Conservation (phyloP, 805 yeast genomes). For the Yueomyces sp. region DNA sequence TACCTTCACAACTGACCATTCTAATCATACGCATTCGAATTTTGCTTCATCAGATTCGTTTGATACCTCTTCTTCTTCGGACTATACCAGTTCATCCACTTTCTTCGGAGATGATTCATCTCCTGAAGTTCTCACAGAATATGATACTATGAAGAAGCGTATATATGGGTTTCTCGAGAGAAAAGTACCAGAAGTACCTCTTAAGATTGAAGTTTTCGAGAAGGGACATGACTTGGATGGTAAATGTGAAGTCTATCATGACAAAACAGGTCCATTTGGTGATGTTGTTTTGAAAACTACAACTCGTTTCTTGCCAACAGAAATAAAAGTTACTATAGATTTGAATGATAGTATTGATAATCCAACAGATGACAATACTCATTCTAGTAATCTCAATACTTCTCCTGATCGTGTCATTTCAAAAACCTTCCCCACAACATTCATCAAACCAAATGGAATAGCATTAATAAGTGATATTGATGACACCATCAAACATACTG, state of each 20-base stretch:
- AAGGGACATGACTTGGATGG: neutral
- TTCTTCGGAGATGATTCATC: neutral
- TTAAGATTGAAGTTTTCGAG: constrained; percentile 39
- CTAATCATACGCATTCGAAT: neutral
- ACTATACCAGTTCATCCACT: neutral
- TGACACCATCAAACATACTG: constrained; percentile 85
- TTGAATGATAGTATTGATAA: constrained; percentile 7
- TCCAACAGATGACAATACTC: neutral
- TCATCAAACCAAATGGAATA: constrained; percentile 31
- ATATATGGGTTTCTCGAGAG: constrained; percentile 59
- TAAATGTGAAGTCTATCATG: constrained; percentile 7
- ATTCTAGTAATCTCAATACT: no score
- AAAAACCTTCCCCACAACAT: constrained; percentile 8
- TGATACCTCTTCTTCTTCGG: neutral
- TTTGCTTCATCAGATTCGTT: neutral
- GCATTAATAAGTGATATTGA: constrained; percentile 85
- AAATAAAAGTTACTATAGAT: constrained; percentile 12
- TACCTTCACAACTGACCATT: neutral
- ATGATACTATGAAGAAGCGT: constrained; percentile 43
- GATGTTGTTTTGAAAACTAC: constrained; percentile 41
- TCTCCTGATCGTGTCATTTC: neutral
- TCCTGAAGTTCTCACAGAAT: constrained; percentile 18
- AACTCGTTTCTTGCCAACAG: constrained; percentile 44
- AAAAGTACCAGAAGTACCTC: constrained; percentile 43
- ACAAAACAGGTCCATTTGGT: constrained; percentile 54